Percentiles rank a stretch among this genome's conserved stretches.
These are phyloP conservation scores for Gossypium thurberi DNA, from an alignment of 345 rosid species.

Conservation along the genomic window DNA sequence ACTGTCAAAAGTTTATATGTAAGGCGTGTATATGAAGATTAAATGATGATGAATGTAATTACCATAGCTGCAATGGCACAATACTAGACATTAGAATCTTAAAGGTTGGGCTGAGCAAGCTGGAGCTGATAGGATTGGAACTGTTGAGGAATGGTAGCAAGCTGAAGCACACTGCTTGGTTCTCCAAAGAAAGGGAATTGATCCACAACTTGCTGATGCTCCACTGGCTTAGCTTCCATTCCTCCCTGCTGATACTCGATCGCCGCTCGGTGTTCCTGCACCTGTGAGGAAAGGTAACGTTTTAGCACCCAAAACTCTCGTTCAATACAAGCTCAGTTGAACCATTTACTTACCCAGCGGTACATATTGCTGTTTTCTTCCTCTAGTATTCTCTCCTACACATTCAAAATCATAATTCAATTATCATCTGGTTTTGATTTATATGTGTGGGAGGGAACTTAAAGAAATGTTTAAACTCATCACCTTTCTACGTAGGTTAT, in stretches of 20 bases:
- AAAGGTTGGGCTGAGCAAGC: constrained; percentile 66
- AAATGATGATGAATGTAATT: not conserved
- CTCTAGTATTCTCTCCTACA: constrained; percentile 57
- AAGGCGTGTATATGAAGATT: not conserved
- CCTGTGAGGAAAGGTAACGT: constrained; percentile 18
- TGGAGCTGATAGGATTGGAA: constrained; percentile 58
- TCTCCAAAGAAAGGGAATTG: constrained; percentile 55
- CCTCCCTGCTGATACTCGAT: constrained; percentile 50
- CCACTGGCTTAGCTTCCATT: constrained; percentile 44
- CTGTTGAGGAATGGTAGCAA: constrained; percentile 37
- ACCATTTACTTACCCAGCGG: constrained; percentile 41
- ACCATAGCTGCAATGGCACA: constrained; percentile 5
- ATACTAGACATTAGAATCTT: constrained; percentile 20
- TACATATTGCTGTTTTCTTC: constrained; percentile 64
- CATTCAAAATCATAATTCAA: not conserved
- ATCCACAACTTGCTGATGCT: constrained; percentile 44
- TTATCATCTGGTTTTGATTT: not conserved
- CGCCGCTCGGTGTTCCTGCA: constrained; percentile 47
- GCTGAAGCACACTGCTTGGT: constrained; percentile 69
- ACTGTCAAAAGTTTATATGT: not conserved
- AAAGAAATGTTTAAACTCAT: not conserved
- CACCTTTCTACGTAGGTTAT: constrained; percentile 72
- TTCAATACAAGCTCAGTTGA: not conserved
- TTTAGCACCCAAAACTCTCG: not conserved
- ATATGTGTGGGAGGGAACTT: not conserved